Percentiles rank a stretch among this genome's conserved stretches.
phyloP scores from a whole-genome alignment of 2,329 filamentous ascomycete genomes.

The Talaromyces sp. region DNA sequence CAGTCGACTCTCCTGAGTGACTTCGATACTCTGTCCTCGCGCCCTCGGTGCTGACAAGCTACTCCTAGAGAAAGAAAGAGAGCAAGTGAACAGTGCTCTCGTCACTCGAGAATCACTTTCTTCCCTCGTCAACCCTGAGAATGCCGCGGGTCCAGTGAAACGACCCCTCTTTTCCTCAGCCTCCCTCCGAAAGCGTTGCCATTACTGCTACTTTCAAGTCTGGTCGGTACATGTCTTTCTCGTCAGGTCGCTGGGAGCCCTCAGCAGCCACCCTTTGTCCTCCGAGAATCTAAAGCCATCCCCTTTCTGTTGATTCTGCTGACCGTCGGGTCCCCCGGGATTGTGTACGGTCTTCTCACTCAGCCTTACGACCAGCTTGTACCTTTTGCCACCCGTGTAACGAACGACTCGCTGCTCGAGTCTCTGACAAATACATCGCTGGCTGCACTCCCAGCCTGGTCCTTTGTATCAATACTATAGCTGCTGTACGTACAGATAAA shows the following conservation, averaged over 20 bases:
- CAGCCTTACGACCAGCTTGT: conserved; percentile 2
- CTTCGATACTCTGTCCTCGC: background rate
- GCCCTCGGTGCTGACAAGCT: background rate
- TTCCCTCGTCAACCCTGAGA: background rate
- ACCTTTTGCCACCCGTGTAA: conserved; percentile 4
- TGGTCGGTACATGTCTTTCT: background rate
- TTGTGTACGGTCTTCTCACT: background rate
- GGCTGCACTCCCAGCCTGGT: background rate
- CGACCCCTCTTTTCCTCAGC: background rate
- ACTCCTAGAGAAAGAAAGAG: background rate
- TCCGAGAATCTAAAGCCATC: background rate
- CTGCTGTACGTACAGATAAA: conserved; percentile 16
- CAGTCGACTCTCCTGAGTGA: background rate
- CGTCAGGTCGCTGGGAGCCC: background rate
- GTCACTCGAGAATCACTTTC: background rate
- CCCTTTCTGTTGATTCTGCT: background rate
- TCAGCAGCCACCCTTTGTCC: background rate
- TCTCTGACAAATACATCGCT: conserved; percentile 1
- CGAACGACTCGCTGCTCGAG: conserved; percentile 3
- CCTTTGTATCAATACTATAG: conserved; percentile 12
- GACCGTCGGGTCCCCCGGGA: background rate
- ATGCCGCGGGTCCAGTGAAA: background rate
- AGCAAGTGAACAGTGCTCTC: background rate
- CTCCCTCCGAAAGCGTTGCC: background rate
- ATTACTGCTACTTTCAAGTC: background rate